These are phyloP conservation scores for Venturia asperata DNA, from an alignment of 2,329 filamentous ascomycete species.

Conservation along the genomic window DNA sequence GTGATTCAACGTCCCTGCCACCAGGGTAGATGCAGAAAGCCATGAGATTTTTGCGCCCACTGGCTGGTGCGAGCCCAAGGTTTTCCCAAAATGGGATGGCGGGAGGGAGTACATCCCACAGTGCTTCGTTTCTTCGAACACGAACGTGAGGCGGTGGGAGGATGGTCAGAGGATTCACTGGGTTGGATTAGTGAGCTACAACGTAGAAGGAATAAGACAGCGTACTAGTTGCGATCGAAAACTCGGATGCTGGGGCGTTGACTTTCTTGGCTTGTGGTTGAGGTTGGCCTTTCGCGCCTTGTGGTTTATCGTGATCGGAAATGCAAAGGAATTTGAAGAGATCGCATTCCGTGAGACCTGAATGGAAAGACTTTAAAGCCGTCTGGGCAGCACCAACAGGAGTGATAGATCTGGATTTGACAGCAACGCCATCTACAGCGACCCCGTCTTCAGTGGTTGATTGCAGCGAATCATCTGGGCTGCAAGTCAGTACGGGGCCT, in stretches of 20 bases:
- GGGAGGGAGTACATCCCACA: slow-evolving; percentile 66
- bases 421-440: not conserved
- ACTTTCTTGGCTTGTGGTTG: slow-evolving; percentile 22
- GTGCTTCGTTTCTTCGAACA: slow-evolving; percentile 60
- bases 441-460: not conserved
- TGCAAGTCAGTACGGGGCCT: not conserved
- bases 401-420: not conserved
- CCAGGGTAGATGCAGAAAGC: slow-evolving; percentile 65
- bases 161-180: slow-evolving; percentile 43
- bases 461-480: not conserved
- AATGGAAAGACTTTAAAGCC: not conserved
- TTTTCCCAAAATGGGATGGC: slow-evolving; percentile 77
- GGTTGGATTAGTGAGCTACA: not conserved
- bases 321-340: slow-evolving; percentile 15
- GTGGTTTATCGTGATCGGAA: slow-evolving; percentile 12
- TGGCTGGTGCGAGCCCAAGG: slow-evolving; percentile 64
- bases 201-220: not conserved
- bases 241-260: slow-evolving; percentile 21
- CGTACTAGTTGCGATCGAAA: slow-evolving; percentile 24
- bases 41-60: slow-evolving; percentile 63
- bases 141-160: slow-evolving; percentile 65
- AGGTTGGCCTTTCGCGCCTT: slow-evolving; percentile 25
- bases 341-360: slow-evolving; percentile 14
- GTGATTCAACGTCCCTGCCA: slow-evolving; percentile 55
- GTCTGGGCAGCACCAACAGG: not conserved